Percentiles rank a stretch among this genome's conserved stretches.
Evolutionary conservation across 306 rosid species (phyloP).

Genomic region (Castanea mollissima): DNA sequence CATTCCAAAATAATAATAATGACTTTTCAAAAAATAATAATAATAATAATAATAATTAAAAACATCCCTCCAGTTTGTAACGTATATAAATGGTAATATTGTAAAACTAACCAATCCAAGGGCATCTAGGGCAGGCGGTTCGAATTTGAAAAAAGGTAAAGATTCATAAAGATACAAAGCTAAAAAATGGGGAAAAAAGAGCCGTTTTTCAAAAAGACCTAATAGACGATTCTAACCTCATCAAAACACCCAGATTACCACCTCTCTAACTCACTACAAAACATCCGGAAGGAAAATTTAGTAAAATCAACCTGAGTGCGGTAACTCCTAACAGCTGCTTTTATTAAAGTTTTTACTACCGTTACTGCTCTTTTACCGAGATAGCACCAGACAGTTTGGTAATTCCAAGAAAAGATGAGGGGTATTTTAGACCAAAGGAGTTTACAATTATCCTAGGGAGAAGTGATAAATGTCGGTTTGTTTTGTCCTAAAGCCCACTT

Average conservation of each 20-base stretch:
- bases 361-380: not conserved
- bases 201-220: not conserved
- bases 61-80: not conserved
- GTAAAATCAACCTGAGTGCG: not conserved
- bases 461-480: conserved; percentile 25
- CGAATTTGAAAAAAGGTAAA: conserved; percentile 8
- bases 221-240: conserved; percentile 1
- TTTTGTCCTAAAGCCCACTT: not conserved
- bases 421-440: not conserved
- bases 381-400: not conserved
- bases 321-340: not conserved
- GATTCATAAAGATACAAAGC: conserved; percentile 8
- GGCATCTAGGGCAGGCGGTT: not conserved
- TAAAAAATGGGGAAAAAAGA: not conserved
- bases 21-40: too few relatives aligned
- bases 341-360: too few relatives aligned
- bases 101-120: not conserved
- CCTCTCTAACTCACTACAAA: not conserved
- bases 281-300: not conserved
- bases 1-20: too few relatives aligned
- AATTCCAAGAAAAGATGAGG: not conserved
- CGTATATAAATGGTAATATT: not conserved
- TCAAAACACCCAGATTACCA: not conserved
- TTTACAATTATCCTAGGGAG: conserved; percentile 1
- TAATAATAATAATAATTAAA: too few relatives aligned